Evolutionary conservation across 306 rosid species (phyloP), one percentile per base, ranked within the genome.

Genomic region (Glycyrrhiza uralensis): DNA sequence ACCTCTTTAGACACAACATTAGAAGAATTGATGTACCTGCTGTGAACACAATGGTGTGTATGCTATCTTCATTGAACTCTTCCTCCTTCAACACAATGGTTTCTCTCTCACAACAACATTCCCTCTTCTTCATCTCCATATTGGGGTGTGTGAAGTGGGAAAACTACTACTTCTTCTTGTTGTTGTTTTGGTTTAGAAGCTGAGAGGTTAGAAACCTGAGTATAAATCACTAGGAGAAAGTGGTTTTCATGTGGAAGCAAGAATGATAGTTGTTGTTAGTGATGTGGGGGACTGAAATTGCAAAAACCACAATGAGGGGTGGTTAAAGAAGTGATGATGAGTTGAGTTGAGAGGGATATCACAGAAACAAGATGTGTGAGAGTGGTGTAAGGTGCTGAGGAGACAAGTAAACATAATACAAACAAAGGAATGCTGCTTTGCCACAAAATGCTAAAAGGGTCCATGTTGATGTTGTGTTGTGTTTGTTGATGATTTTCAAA

Each of bases 1-100:
- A 89, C 20, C 79, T 75, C 51, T 88, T 90, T 46, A 90, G 72
- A 63, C 88, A 88, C 46, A 88, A 87, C 92, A 90, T 90, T 75
- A 88, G 71, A 55, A 85, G 74, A 74, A 88, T n/a, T n/a, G n/a
- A 85, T 17, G 91, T 85, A 51, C 96, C 96, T 15, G 81, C 84
- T 15, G 96, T 78, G 81, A 89, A 78, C 82, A 89, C 71, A 65
- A 69, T 64, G 30, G 68, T 79, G 29, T 82, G 82, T 26, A 82
- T 47, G 15, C 44, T 78, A 36, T 80, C 90, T 32, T 81, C 92
- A 70, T 62, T 85, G 35, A 64, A 41, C 44, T 84, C 88, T 72
- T 75, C 85, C 60, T 85, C 91, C 51, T 80, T n/a, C n/a, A n/a
- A n/a, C n/a, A n/a, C n/a, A n/a, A n/a, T 83, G 17, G 54, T 68